A percentile compares a stretch with the other conserved stretches of the same genome.
Evolutionary conservation across 805 yeast genomes (phyloP).

Genomic region (Saccharomycopsis sp.): DNA sequence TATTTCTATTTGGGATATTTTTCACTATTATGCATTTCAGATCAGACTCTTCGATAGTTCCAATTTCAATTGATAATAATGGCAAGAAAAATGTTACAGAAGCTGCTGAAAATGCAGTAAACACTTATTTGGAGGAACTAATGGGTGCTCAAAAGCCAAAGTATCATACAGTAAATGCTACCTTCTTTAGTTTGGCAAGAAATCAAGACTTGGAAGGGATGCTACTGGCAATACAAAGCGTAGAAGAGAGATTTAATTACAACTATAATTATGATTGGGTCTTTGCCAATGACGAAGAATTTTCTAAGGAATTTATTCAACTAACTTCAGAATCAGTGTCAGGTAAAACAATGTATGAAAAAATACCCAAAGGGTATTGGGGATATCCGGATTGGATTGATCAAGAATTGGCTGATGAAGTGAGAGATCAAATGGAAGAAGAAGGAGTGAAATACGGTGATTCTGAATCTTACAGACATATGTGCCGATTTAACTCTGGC

Average conservation of each 20-base stretch:
- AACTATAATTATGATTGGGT: conserved; percentile 90
- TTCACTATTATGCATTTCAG: neutral
- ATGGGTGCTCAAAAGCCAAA: neutral
- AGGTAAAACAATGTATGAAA: conserved; percentile 36
- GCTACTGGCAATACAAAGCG: conserved; percentile 56
- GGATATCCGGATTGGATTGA: conserved; percentile 39
- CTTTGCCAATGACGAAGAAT: conserved; percentile 45
- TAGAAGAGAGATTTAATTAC: conserved; percentile 84
- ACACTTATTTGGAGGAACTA: too few relatives aligned
- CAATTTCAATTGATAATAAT: neutral
- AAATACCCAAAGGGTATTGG: conserved; percentile 42
- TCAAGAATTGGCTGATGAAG: conserved; percentile 27
- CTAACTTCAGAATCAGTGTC: conserved; percentile 31
- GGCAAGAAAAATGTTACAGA: neutral
- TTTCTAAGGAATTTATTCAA: conserved; percentile 33
- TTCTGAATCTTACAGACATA: conserved; percentile 45
- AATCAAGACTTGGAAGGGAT: conserved; percentile 60
- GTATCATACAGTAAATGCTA: conserved; percentile 55
- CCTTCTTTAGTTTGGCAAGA: conserved; percentile 75
- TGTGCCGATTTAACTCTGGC: conserved; percentile 76
- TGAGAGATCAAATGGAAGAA: conserved; percentile 26
- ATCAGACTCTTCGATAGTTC: neutral
- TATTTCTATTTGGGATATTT: neutral
- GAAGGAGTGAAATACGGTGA: conserved; percentile 39
- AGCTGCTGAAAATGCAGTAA: neutral